These are phyloP conservation scores for Scenedesmus sp. DNA, from an alignment of 163 green algal genomes.

Conservation along the genomic window DNA sequence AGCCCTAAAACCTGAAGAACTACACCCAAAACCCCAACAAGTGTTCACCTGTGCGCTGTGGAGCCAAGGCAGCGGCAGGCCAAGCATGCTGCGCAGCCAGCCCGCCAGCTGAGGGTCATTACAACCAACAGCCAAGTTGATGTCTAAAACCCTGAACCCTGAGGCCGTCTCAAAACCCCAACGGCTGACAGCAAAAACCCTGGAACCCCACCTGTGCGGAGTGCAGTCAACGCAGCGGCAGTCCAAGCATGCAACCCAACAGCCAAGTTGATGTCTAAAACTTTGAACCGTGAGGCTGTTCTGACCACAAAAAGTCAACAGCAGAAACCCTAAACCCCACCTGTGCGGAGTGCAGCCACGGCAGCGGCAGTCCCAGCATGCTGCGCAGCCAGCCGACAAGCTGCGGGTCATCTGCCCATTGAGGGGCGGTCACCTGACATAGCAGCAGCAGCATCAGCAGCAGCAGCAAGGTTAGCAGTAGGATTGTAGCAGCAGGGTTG, in stretches of 20 bases:
- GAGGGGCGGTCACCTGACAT: conserved; percentile 16
- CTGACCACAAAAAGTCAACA: background rate
- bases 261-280: background rate
- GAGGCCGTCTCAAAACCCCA: background rate
- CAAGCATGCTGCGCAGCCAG: background rate
- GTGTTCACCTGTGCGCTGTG: background rate
- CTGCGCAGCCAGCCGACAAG: conserved; percentile 1
- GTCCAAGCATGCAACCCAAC: background rate
- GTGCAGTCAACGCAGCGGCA: background rate
- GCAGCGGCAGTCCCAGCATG: conserved; percentile 17
- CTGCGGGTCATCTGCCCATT: background rate
- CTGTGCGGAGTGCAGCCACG: conserved; percentile 28
- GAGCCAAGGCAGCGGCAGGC: conserved; percentile 17
- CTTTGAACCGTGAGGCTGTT: background rate
- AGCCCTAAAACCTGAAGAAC: background rate
- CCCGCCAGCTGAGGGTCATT: background rate
- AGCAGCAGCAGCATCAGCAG: background rate
- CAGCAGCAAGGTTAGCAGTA: too few relatives aligned
- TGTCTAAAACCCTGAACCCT: background rate
- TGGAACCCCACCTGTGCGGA: background rate
- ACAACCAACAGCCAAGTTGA: background rate
- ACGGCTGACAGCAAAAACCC: background rate
- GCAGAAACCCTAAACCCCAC: background rate
- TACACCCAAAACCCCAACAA: background rate
- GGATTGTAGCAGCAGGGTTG: too few relatives aligned